phyloP scores from a whole-genome alignment of 2,329 filamentous ascomycete genomes.

The Fusarium verticillioides region DNA sequence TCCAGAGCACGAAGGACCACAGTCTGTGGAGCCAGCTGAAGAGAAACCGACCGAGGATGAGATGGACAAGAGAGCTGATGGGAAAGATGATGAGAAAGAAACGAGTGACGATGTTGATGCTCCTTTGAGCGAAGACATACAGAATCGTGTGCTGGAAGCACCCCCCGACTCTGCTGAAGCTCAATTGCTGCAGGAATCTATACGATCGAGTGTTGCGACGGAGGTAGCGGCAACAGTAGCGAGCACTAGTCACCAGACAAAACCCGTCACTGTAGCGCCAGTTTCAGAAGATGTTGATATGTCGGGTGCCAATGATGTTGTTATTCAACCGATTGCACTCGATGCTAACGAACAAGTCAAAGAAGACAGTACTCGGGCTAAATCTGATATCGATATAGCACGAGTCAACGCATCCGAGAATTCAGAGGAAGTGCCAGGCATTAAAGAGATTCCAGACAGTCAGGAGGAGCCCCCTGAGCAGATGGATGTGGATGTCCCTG shows the following conservation, averaged over 20 bases:
- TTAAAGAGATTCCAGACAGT: slow-evolving; percentile 51
- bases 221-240: not conserved
- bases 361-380: not conserved
- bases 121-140: slow-evolving; percentile 31
- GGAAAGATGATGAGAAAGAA: slow-evolving; percentile 28
- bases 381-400: not conserved
- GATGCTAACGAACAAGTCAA: not conserved
- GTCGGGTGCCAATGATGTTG: not conserved
- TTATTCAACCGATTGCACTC: not conserved
- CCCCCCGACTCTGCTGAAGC: slow-evolving; percentile 53
- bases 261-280: not conserved
- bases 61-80: slow-evolving; percentile 36
- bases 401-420: not conserved
- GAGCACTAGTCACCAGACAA: slow-evolving; percentile 8
- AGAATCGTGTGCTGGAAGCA: slow-evolving; percentile 37
- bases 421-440: slow-evolving; percentile 3
- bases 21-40: slow-evolving; percentile 62
- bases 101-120: slow-evolving; percentile 7
- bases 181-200: slow-evolving; percentile 58
- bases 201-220: slow-evolving; percentile 44
- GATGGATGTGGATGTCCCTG: slow-evolving; percentile 51
- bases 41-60: slow-evolving; percentile 59
- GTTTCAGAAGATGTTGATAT: slow-evolving; percentile 16
- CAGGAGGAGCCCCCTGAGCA: slow-evolving; percentile 47
- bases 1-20: slow-evolving; percentile 73